These are phyloP conservation scores for Nitzschia sp. DNA, from an alignment of 108 stramenopile genomes.

Conservation along the genomic window DNA sequence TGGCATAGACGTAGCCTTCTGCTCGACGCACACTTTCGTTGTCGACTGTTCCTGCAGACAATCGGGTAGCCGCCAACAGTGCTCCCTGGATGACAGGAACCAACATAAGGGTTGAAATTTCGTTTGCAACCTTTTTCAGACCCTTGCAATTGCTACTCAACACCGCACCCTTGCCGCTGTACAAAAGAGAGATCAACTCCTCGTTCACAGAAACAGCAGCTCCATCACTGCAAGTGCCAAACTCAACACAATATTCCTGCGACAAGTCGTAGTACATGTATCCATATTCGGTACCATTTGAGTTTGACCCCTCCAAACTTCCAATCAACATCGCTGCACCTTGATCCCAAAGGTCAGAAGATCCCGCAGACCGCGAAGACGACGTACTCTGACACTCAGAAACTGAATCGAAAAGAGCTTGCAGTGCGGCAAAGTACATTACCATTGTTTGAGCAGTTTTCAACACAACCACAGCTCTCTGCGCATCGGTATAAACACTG, in stretches of 20 bases:
- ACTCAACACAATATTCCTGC: constrained; percentile 64
- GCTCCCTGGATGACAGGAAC: constrained; percentile 74
- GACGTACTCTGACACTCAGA: constrained; percentile 40
- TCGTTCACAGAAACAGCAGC: constrained; percentile 52
- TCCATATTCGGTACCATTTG: constrained; percentile 56
- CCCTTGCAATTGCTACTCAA: constrained; percentile 48
- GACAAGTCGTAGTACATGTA: constrained; percentile 59
- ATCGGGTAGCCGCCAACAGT: constrained; percentile 31
- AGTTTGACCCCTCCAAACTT: constrained; percentile 50
- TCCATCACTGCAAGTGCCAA: constrained; percentile 53
- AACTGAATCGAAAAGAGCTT: constrained; percentile 55
- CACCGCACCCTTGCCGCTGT: constrained; percentile 65
- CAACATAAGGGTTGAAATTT: constrained; percentile 52
- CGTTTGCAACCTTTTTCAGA: constrained; percentile 46
- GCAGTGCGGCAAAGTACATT: constrained; percentile 64
- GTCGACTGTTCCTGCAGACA: constrained; percentile 11
- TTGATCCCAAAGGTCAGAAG: constrained; percentile 45
- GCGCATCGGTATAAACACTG: constrained; percentile 40
- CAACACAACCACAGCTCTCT: constrained; percentile 52
- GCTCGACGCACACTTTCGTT: constrained; percentile 27
- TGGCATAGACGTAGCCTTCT: constrained; percentile 64
- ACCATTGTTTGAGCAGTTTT: constrained; percentile 60
- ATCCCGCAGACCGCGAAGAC: constrained; percentile 5
- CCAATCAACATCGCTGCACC: constrained; percentile 76
- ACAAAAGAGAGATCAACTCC: constrained; percentile 52